Evolutionary conservation across 2,329 filamentous ascomycete genomes (phyloP).

Genomic region (Colletotrichum endophyticum): DNA sequence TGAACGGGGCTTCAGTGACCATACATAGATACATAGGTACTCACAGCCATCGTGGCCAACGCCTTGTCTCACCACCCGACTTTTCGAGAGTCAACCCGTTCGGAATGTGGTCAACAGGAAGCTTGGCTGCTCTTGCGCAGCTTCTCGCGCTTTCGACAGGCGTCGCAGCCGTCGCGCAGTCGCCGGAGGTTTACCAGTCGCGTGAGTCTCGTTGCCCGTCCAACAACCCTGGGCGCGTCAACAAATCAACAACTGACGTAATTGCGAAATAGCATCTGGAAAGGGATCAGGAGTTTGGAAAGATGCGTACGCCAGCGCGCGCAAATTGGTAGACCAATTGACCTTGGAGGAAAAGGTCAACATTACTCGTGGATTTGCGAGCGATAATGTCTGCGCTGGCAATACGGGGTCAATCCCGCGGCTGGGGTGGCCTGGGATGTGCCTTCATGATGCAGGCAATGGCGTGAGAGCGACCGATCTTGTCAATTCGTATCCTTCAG

Average conservation of each 20-base stretch:
- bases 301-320: slow-evolving; percentile 62
- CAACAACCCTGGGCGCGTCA: background rate
- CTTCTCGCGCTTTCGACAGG: background rate
- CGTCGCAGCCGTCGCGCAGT: background rate
- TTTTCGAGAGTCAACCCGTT: background rate
- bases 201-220: slow-evolving; percentile 1
- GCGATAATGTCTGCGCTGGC: slow-evolving; percentile 49
- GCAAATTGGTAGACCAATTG: slow-evolving; percentile 62
- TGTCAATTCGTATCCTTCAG: slow-evolving; percentile 53
- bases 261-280: background rate
- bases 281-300: slow-evolving; percentile 47
- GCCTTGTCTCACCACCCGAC: background rate
- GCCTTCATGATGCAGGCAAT: slow-evolving; percentile 54
- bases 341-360: slow-evolving; percentile 69
- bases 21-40: background rate
- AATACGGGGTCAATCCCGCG: slow-evolving; percentile 52
- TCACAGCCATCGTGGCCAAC: background rate
- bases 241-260: background rate
- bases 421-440: slow-evolving; percentile 51
- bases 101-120: background rate
- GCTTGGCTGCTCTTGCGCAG: background rate
- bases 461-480: slow-evolving; percentile 52
- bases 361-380: slow-evolving; percentile 38
- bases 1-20: background rate
- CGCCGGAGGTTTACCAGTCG: background rate